A percentile compares a stretch with the other conserved stretches of the same genome.
These are phyloP conservation scores for Myriosclerotinia curreyana DNA, from an alignment of 2,329 filamentous ascomycete genomes.

Conservation along the genomic window DNA sequence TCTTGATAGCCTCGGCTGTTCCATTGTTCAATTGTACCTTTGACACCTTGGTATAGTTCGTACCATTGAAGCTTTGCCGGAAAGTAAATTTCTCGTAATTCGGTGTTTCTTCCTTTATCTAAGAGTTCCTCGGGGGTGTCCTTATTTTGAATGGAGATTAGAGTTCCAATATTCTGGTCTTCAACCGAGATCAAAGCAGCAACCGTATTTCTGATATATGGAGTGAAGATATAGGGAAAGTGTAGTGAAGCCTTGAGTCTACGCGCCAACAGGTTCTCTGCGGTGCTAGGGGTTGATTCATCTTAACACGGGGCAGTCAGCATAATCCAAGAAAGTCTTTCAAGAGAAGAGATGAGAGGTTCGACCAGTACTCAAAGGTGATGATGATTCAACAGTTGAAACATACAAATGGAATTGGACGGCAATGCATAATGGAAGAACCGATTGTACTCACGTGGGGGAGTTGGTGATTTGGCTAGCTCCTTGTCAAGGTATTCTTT, in stretches of 20 bases:
- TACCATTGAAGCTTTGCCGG: conserved; percentile 16
- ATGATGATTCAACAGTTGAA: not conserved
- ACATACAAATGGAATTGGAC: not conserved
- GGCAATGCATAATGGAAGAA: not conserved
- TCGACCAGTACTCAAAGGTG: not conserved
- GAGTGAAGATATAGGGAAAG: conserved; percentile 22
- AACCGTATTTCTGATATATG: conserved; percentile 14
- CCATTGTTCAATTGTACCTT: conserved; percentile 15
- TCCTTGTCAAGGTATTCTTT: not conserved
- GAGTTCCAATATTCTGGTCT: not conserved
- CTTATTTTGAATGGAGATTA: not conserved
- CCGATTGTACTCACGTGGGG: not conserved
- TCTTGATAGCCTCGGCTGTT: conserved; percentile 12
- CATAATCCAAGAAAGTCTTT: not conserved
- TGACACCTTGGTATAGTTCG: conserved; percentile 10
- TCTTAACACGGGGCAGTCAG: not conserved
- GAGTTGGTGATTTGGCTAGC: not conserved
- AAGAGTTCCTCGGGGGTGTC: not conserved
- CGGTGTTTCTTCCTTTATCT: not conserved
- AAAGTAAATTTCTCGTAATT: conserved; percentile 14
- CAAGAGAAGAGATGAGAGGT: not conserved
- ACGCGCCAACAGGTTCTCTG: conserved; percentile 6
- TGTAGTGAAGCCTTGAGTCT: conserved; percentile 18
- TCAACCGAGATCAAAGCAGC: conserved; percentile 8
- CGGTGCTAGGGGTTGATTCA: not conserved